These are phyloP conservation scores for Leccinum pachyderme DNA, from an alignment of 1,284 basidiomycete genomes.

Conservation along the genomic window DNA sequence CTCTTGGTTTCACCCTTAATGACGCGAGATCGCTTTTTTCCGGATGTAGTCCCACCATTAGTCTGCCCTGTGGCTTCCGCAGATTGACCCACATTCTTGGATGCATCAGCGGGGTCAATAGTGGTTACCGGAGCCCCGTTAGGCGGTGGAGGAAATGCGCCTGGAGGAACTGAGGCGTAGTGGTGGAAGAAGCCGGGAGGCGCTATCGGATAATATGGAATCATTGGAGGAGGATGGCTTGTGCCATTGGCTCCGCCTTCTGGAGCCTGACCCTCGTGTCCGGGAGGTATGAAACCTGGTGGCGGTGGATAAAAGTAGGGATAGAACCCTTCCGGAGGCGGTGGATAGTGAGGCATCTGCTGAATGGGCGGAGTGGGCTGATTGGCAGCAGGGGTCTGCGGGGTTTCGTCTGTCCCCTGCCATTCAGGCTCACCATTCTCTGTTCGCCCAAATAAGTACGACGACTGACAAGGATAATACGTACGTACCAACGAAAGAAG, in stretches of 20 bases:
- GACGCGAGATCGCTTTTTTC: constrained; percentile 31
- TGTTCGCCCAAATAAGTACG: constrained; percentile 18
- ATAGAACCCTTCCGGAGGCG: constrained; percentile 51
- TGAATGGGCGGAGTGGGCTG: constrained; percentile 39
- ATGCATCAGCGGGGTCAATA: constrained; percentile 29
- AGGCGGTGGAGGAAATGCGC: constrained; percentile 28
- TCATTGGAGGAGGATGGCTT: constrained; percentile 41
- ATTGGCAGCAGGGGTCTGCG: constrained; percentile 24
- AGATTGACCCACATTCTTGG: constrained; percentile 19
- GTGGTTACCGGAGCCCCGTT: constrained; percentile 26
- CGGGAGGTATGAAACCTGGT: constrained; percentile 39
- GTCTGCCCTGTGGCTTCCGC: constrained; percentile 20
- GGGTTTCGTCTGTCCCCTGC: constrained; percentile 29
- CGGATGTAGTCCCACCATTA: constrained; percentile 26
- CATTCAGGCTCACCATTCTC: constrained; percentile 31
- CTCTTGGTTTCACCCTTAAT: constrained; percentile 32
- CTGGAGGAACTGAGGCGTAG: constrained; percentile 23
- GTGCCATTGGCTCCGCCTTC: constrained; percentile 41
- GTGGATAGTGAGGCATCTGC: constrained; percentile 38
- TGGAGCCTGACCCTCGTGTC: constrained; percentile 42
- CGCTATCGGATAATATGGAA: constrained; percentile 44
- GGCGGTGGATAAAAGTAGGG: constrained; percentile 52
- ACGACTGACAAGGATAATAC: constrained; percentile 9
- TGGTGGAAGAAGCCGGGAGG: constrained; percentile 39
- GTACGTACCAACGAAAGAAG: constrained; percentile 20